Evolutionary conservation across 257 asterid species (phyloP).

Genomic region (Phtheirospermum japonicum): DNA sequence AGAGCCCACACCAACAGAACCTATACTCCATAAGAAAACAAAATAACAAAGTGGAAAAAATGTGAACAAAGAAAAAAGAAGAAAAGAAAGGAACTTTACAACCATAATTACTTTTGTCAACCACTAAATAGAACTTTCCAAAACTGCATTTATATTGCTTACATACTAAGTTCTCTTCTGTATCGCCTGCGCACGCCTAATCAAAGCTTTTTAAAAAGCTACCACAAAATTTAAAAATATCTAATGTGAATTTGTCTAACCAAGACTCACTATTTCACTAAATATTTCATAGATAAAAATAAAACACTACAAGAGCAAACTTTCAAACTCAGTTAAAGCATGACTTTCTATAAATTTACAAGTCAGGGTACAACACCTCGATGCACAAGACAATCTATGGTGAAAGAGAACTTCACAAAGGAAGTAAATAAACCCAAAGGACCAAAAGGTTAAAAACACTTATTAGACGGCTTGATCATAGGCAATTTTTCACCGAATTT

Average conservation of each 20-base stretch:
- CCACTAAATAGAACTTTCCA: too few species aligned
- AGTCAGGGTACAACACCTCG: conserved; percentile 29
- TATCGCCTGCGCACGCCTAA: conserved; percentile 23
- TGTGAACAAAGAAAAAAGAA: conserved; percentile 18
- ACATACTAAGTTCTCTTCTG: neutral
- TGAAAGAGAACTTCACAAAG: conserved; percentile 28
- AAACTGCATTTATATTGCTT: conserved; percentile 1
- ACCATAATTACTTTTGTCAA: neutral
- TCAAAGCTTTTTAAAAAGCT: conserved; percentile 16
- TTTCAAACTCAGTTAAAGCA: conserved; percentile 20
- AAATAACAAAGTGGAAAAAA: neutral
- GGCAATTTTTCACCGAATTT: conserved; percentile 37
- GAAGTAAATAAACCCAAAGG: conserved; percentile 21
- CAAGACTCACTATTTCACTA: too few species aligned
- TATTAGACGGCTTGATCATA: conserved; percentile 3
- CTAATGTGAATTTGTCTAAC: too few species aligned
- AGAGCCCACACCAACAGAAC: too few species aligned
- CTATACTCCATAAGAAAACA: too few species aligned
- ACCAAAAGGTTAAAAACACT: conserved; percentile 1
- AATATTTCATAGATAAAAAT: too few species aligned
- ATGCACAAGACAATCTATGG: conserved; percentile 5
- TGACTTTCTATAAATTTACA: conserved; percentile 34
- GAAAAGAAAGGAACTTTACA: conserved; percentile 27
- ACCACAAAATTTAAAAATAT: neutral
- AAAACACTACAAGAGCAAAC: neutral